Conservation (phyloP, 2,329 filamentous ascomycete genomes). For the Aureobasidium uvarum region DNA sequence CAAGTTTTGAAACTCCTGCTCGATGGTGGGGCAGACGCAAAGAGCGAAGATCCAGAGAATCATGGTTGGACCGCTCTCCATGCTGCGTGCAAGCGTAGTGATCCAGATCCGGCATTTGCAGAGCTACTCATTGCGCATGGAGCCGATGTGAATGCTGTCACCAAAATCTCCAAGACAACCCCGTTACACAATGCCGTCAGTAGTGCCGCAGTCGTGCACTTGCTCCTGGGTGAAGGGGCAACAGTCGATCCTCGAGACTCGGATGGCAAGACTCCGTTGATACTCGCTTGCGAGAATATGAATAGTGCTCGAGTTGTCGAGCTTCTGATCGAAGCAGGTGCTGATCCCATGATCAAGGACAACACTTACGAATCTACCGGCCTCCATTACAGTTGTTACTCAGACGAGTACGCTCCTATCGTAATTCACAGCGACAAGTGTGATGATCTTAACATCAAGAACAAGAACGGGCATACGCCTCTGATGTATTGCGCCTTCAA, state of each 20-base stretch:
- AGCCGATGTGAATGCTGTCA: not conserved
- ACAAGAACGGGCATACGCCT: not conserved
- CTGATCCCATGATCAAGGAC: not conserved
- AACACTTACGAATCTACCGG: not conserved
- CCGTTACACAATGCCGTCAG: not conserved
- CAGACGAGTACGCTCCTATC: not conserved
- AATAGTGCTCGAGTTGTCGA: not conserved
- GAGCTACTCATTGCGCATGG: not conserved
- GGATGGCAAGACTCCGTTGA: not conserved
- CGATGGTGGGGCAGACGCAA: not conserved
- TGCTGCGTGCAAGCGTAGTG: not conserved
- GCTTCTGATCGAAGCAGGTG: not conserved
- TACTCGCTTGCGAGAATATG: not conserved
- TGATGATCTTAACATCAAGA: not conserved
- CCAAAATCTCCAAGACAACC: not conserved
- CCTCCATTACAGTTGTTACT: not conserved
- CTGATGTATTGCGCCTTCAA: not conserved
- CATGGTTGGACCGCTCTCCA: not conserved
- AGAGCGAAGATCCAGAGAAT: not conserved
- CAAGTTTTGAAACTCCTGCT: not conserved
- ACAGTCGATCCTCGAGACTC: not conserved
- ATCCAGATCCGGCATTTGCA: not conserved
- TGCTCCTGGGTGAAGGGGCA: not conserved
- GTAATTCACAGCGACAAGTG: not conserved
- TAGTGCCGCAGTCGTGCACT: not conserved